Evolutionary conservation across 352 stramenopile species (phyloP), one percentile per base, ranked within the genome.

Genomic region (Globisporangium parvum): DNA sequence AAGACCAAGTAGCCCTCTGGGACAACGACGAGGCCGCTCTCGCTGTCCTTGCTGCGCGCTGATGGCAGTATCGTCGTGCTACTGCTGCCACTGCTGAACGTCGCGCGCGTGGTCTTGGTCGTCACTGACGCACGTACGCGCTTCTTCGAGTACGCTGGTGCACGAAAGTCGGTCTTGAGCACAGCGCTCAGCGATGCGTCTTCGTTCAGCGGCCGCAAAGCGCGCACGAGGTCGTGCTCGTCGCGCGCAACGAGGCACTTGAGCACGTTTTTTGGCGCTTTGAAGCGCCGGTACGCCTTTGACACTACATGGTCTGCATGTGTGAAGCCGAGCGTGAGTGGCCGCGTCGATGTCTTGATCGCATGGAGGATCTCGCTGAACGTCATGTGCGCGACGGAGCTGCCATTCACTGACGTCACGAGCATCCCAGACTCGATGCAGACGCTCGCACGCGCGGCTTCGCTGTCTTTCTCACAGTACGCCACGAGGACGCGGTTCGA

Each of bases 341-440:
- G 78, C 0, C 80, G 78, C 28, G 56, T 9, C 3, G 77, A 60
- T 35, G 65, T 56, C 48, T 84, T 72, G 26, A 93, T 80, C 39
- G 71, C 66, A 15, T 69, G 52, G 3, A 90, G 40, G 10, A 87
- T 68, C 17, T 90, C 67, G 0, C 48, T 70, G 44, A 80, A 80
- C 18, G 67, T 71, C 26, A 77, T 66, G 15, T 77, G 60, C 2
- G 47, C 60, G 2, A 87, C 63, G 11, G 63, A 57, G 24, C 64
- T 24, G 21, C 80, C 83, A 57, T 93, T 88, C 10, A 91, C 67
- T 0, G 80, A 90, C 0, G 74, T 80, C 51, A 93, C 59, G 8
- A 88, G 51, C 26, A 87, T 70, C 14, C 83, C 83, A 15, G 66
- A 59, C 6, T 73, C 65, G 9, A 91, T 83, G n/a, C n/a, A 31